Conservation (phyloP, 352 stramenopile species). For the Phytophthora pisi region DNA sequence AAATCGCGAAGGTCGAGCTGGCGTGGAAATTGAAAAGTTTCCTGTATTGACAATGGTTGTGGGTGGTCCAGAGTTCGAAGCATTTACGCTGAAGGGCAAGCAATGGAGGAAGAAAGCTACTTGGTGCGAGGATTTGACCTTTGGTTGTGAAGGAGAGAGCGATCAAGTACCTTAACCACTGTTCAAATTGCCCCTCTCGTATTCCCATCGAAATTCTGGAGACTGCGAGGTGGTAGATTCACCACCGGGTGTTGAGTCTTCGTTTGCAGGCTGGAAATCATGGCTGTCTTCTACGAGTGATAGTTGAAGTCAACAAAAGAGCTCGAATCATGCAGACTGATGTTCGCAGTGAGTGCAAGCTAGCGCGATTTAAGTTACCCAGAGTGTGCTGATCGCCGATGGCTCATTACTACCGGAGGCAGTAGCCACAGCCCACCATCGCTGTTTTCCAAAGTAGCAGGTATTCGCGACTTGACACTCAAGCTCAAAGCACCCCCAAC, state of each 20-base stretch:
- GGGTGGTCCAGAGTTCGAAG: too few species aligned
- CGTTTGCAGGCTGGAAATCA: not conserved
- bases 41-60: too few species aligned
- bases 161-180: constrained; percentile 1
- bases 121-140: too few species aligned
- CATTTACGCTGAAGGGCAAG: too few species aligned
- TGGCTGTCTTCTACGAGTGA: constrained; percentile 37
- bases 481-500: too few species aligned
- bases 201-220: constrained; percentile 4
- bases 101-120: too few species aligned
- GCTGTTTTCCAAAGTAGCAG: constrained; percentile 82
- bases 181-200: not conserved
- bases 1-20: too few species aligned
- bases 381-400: constrained; percentile 92
- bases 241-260: constrained; percentile 35
- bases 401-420: too few species aligned
- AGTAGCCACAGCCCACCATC: constrained; percentile 92
- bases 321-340: constrained; percentile 81
- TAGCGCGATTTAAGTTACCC: constrained; percentile 96
- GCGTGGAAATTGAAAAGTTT: too few species aligned
- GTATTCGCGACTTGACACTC: too few species aligned
- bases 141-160: not conserved
- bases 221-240: constrained; percentile 38
- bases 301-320: constrained; percentile 81
- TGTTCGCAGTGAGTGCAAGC: constrained; percentile 91